Conservation (phyloP, 768 basidiomycete genomes). For the Xanthoconium stramineum region DNA sequence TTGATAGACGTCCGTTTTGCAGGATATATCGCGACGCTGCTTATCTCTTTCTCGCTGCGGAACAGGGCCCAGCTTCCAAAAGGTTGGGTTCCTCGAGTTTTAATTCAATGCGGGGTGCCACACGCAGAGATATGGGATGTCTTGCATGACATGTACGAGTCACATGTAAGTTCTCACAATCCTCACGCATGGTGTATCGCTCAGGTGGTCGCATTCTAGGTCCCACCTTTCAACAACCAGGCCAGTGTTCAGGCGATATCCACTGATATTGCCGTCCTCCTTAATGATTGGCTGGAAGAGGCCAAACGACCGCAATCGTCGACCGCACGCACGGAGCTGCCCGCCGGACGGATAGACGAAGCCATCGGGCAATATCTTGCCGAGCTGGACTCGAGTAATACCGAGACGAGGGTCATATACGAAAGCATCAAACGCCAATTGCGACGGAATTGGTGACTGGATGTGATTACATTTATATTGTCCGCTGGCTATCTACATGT, state of each 20-base stretch:
- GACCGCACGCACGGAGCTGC: slow-evolving; percentile 62
- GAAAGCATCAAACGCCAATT: slow-evolving; percentile 71
- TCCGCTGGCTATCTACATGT: slow-evolving; percentile 13
- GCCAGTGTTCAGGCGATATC: slow-evolving; percentile 77
- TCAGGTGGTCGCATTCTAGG: slow-evolving; percentile 36
- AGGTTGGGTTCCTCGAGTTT: slow-evolving; percentile 81
- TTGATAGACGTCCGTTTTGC: slow-evolving; percentile 1
- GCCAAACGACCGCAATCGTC: slow-evolving; percentile 71
- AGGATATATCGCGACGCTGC: slow-evolving; percentile 75
- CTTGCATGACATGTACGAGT: slow-evolving; percentile 83
- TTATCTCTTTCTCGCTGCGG: slow-evolving; percentile 70
- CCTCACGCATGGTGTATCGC: not conserved
- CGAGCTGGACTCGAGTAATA: slow-evolving; percentile 60
- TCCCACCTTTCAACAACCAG: slow-evolving; percentile 82
- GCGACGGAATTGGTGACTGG: slow-evolving; percentile 64
- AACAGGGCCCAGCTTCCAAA: slow-evolving; percentile 55
- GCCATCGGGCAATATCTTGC: slow-evolving; percentile 72
- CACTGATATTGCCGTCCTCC: slow-evolving; percentile 75
- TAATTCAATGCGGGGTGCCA: slow-evolving; percentile 80
- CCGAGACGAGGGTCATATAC: slow-evolving; percentile 62
- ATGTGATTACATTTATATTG: slow-evolving; percentile 5
- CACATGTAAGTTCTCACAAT: slow-evolving; percentile 55
- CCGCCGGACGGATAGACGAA: slow-evolving; percentile 71
- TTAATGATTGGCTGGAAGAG: slow-evolving; percentile 78
- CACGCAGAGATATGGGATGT: slow-evolving; percentile 82